These are phyloP conservation scores for Nemania diffusa DNA, from an alignment of 2,329 filamentous ascomycete genomes.

Conservation along the genomic window DNA sequence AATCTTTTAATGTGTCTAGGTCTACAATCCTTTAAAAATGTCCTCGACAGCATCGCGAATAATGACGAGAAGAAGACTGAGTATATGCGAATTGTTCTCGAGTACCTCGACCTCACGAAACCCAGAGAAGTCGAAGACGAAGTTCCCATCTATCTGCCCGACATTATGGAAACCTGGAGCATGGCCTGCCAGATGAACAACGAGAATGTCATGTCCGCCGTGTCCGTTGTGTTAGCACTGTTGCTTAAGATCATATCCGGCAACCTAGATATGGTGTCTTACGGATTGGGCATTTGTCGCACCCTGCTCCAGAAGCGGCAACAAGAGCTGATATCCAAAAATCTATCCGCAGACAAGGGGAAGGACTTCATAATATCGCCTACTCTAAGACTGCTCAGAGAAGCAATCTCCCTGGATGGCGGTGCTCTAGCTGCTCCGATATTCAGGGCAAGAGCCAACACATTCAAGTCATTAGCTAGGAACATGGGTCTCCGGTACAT, in stretches of 20 bases:
- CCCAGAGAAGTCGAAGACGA: constrained; percentile 64
- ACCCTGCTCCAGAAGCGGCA: constrained; percentile 84
- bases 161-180: constrained; percentile 89
- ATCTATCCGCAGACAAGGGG: constrained; percentile 80
- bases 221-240: constrained; percentile 82
- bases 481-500: constrained; percentile 78
- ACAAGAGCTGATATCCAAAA: constrained; percentile 80
- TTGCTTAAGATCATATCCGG: constrained; percentile 81
- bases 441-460: constrained; percentile 80
- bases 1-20: constrained; percentile 33
- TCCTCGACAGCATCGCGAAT: constrained; percentile 73
- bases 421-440: constrained; percentile 81
- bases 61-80: constrained; percentile 60
- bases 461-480: constrained; percentile 80
- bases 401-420: constrained; percentile 87
- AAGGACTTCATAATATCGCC: constrained; percentile 92
- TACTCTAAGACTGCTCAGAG: constrained; percentile 83
- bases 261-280: constrained; percentile 76
- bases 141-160: constrained; percentile 73
- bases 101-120: constrained; percentile 71
- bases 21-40: constrained; percentile 78
- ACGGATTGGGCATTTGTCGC: constrained; percentile 82
- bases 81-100: constrained; percentile 70
- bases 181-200: constrained; percentile 83
- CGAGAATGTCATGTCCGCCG: constrained; percentile 81